A percentile compares a stretch with the other conserved stretches of the same genome.
phyloP scores from a whole-genome alignment of 2,329 filamentous ascomycete genomes.

The Conoideocrella luteorostrata region DNA sequence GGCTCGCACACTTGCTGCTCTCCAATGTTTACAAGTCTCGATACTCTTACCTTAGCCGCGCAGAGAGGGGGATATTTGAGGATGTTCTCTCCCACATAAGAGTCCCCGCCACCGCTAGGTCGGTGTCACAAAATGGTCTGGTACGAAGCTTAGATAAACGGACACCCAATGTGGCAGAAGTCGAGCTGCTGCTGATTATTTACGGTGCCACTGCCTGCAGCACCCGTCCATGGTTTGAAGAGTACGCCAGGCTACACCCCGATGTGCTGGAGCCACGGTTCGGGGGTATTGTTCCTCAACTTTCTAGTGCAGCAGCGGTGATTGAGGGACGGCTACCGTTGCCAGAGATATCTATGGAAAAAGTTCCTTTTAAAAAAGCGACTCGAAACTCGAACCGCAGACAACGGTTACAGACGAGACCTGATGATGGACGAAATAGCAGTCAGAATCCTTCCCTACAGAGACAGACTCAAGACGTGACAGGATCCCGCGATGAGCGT shows the following conservation, averaged over 20 bases:
- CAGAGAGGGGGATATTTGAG: background rate
- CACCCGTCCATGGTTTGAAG: background rate
- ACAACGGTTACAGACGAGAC: no score
- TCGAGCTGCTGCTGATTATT: background rate
- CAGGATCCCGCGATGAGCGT: no score
- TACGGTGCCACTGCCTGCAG: background rate
- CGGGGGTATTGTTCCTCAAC: background rate
- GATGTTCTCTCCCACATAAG: background rate
- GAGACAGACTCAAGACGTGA: no score
- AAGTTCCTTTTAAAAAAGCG: background rate
- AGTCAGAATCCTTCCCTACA: no score
- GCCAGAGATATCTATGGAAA: background rate
- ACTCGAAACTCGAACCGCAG: no score
- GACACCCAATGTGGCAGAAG: background rate
- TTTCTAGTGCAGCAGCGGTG: background rate
- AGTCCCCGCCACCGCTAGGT: background rate
- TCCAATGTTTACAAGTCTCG: background rate
- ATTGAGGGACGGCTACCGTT: background rate
- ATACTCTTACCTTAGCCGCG: background rate
- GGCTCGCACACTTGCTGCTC: slow-evolving; percentile 1
- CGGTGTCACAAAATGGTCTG: background rate
- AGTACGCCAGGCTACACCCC: background rate
- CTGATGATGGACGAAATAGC: no score
- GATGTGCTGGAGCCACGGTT: background rate
- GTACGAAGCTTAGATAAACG: background rate